Evolutionary conservation across 2,329 filamentous ascomycete species (phyloP).

Genomic region (Sarocladiaceae sp.): DNA sequence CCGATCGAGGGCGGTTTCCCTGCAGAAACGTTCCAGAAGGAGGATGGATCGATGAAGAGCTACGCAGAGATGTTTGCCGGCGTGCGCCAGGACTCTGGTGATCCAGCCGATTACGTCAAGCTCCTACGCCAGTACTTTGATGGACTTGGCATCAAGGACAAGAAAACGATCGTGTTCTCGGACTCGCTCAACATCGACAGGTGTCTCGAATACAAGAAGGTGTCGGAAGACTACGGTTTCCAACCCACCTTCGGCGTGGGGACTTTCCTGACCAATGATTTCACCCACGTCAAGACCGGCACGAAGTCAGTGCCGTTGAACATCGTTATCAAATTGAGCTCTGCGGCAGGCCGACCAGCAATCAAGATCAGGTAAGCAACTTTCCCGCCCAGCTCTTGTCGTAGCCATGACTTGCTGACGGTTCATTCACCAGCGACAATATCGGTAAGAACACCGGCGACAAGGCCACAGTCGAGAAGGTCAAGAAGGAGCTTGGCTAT

Average conservation of each 20-base stretch:
- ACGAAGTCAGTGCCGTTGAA: constrained; percentile 88
- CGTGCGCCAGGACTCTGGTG: constrained; percentile 84
- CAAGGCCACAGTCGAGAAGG: constrained; percentile 66
- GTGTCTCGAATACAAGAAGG: constrained; percentile 82
- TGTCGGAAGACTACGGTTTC: constrained; percentile 75
- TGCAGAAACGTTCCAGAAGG: constrained; percentile 34
- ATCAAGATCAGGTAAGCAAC: constrained; percentile 79
- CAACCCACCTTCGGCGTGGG: constrained; percentile 88
- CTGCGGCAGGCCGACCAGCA: constrained; percentile 71
- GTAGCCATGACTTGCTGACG: no score
- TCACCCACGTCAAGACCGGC: constrained; percentile 61
- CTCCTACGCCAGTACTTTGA: constrained; percentile 79
- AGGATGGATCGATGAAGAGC: constrained; percentile 42
- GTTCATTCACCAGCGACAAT: no score
- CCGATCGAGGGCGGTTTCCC: constrained; percentile 35
- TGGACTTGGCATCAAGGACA: constrained; percentile 63
- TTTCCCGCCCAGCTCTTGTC: no score
- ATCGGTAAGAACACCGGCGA: constrained; percentile 92
- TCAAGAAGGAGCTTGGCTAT: constrained; percentile 84
- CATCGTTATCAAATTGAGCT: constrained; percentile 95
- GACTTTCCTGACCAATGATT: constrained; percentile 95
- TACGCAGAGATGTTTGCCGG: constrained; percentile 81
- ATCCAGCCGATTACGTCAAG: constrained; percentile 73
- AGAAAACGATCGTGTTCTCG: constrained; percentile 90
- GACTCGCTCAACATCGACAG: constrained; percentile 89